Evolutionary conservation across 2,329 filamentous ascomycete species (phyloP).

Genomic region (Aspergillus unguis): DNA sequence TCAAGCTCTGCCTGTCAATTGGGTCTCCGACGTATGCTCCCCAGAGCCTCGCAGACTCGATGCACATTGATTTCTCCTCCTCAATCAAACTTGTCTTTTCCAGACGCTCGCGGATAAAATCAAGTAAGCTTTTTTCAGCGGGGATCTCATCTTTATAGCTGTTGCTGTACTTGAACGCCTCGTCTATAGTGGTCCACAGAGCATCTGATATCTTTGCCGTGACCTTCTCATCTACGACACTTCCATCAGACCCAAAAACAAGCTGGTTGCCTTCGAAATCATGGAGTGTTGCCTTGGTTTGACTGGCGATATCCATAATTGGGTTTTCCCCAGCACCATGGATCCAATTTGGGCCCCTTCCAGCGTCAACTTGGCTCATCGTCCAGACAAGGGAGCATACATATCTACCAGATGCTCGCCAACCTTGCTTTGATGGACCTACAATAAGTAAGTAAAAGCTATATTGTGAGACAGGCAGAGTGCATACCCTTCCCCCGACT

Average conservation of each 20-base stretch:
- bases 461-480: neutral
- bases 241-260: constrained; percentile 49
- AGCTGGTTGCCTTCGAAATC: constrained; percentile 52
- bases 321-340: constrained; percentile 61
- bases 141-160: constrained; percentile 51
- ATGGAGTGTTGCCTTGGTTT: constrained; percentile 50
- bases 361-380: constrained; percentile 13
- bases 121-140: constrained; percentile 50
- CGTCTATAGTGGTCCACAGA: constrained; percentile 57
- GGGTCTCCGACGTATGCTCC: constrained; percentile 62
- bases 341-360: constrained; percentile 63
- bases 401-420: constrained; percentile 55
- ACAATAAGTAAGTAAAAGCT: constrained; percentile 6
- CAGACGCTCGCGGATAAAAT: constrained; percentile 55
- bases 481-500: constrained; percentile 52
- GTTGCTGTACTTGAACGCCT: constrained; percentile 60
- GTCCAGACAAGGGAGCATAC: constrained; percentile 37
- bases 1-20: constrained; percentile 58
- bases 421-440: constrained; percentile 51
- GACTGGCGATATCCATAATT: constrained; percentile 54
- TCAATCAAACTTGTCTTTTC: constrained; percentile 37
- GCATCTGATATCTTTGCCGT: constrained; percentile 39
- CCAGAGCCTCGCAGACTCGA: constrained; percentile 60
- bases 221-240: constrained; percentile 34
- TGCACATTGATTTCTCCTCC: constrained; percentile 47